phyloP scores from a whole-genome alignment of 1,284 basidiomycete genomes.

The Cystobasidium pallidum region DNA sequence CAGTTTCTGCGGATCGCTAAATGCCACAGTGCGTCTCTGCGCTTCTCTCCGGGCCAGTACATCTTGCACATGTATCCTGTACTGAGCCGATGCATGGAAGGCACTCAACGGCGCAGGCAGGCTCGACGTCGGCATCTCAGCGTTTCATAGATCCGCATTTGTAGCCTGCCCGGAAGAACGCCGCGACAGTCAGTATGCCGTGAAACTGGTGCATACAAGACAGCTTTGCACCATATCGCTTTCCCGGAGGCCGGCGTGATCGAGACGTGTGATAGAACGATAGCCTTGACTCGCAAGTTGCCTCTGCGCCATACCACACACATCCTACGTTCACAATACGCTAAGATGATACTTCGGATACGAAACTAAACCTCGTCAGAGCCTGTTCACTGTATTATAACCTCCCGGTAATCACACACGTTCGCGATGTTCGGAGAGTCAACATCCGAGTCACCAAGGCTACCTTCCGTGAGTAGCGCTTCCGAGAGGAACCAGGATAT shows the following conservation, averaged over 20 bases:
- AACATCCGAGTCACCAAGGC: constrained; percentile 39
- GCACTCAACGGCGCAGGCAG: constrained; percentile 9
- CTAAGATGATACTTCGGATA: constrained; percentile 41
- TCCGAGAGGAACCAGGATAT: too few relatives aligned
- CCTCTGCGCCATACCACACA: not conserved
- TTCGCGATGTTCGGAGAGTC: constrained; percentile 44
- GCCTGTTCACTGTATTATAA: not conserved
- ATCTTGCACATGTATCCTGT: constrained; percentile 16
- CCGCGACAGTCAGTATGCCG: not conserved
- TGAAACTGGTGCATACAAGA: too few relatives aligned
- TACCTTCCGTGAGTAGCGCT: constrained; percentile 39
- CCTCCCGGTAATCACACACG: not conserved
- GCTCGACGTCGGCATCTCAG: constrained; percentile 1
- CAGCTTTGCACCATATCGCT: too few relatives aligned
- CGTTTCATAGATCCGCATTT: constrained; percentile 6
- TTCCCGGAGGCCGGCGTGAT: too few relatives aligned
- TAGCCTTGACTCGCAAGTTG: not conserved
- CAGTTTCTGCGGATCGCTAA: constrained; percentile 30
- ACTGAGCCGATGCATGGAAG: constrained; percentile 2
- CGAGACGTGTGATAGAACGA: not conserved
- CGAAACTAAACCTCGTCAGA: constrained; percentile 17
- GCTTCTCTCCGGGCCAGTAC: constrained; percentile 25
- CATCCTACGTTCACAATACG: not conserved
- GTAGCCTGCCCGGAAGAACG: too few relatives aligned
- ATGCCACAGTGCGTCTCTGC: constrained; percentile 10